Conservation (phyloP, 495 filamentous ascomycete species). For the Cryomyces antarcticus region DNA sequence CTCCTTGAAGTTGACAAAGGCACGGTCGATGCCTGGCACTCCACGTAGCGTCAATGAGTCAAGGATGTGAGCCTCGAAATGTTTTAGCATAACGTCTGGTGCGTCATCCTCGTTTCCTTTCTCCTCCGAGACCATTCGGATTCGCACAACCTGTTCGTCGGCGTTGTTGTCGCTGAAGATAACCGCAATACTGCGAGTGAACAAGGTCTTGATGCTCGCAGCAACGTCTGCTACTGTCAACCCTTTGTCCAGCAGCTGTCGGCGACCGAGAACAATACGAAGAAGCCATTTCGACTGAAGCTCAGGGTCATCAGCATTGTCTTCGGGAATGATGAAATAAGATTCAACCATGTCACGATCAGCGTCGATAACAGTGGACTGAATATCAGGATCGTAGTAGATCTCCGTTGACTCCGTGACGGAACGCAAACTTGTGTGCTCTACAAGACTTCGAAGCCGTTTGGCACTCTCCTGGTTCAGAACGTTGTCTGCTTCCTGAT, state of each 20-base stretch:
- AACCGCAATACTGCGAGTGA: constrained; percentile 69
- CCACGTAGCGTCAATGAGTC: constrained; percentile 80
- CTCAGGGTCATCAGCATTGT: constrained; percentile 45
- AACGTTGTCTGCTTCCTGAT: constrained; percentile 36
- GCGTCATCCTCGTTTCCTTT: constrained; percentile 59
- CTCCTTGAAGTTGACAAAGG: constrained; percentile 72
- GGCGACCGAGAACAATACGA: constrained; percentile 78
- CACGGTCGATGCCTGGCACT: constrained; percentile 67
- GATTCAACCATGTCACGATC: constrained; percentile 91
- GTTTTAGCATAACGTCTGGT: constrained; percentile 77
- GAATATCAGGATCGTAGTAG: constrained; percentile 89
- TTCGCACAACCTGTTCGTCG: constrained; percentile 82
- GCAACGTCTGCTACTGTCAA: constrained; percentile 85
- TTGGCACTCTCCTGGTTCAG: constrained; percentile 64
- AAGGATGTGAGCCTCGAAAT: constrained; percentile 72
- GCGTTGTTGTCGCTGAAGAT: constrained; percentile 98
- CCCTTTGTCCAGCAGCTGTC: constrained; percentile 86
- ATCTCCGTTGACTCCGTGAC: constrained; percentile 85
- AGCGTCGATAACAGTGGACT: constrained; percentile 61
- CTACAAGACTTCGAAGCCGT: constrained; percentile 63
- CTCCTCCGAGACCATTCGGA: constrained; percentile 56
- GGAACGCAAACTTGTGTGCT: constrained; percentile 86
- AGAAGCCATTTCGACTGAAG: constrained; percentile 86
- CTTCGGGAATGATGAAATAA: constrained; percentile 88
- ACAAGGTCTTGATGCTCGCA: constrained; percentile 67